Conservation (phyloP, 2,329 filamentous ascomycete species). For the Aureobasidium subglaciale region DNA sequence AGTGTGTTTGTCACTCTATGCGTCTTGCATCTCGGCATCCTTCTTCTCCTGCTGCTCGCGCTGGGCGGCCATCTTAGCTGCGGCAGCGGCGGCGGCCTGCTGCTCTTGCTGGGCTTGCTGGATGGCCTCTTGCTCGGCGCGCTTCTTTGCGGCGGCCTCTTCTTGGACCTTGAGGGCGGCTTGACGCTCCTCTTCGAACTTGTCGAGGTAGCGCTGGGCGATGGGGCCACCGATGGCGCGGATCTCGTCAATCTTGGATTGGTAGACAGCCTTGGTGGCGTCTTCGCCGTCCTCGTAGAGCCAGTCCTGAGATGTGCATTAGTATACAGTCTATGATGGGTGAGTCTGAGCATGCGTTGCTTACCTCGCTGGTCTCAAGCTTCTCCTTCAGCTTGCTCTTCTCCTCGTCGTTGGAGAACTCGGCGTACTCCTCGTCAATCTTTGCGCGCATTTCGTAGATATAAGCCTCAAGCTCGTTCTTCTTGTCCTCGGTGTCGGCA, state of each 20-base stretch:
- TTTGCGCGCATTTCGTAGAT: slow-evolving; percentile 97
- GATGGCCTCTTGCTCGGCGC: slow-evolving; percentile 64
- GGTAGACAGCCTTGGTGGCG: slow-evolving; percentile 84
- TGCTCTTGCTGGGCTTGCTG: slow-evolving; percentile 65
- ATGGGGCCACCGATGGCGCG: slow-evolving; percentile 84
- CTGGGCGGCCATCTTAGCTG: slow-evolving; percentile 39
- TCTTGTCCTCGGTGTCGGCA: slow-evolving; percentile 96
- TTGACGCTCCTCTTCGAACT: slow-evolving; percentile 79
- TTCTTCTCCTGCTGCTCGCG: slow-evolving; percentile 51
- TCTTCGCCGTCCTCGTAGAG: slow-evolving; percentile 96
- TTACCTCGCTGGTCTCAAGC: slow-evolving; percentile 79
- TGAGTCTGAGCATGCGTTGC: neutral
- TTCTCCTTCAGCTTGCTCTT: slow-evolving; percentile 79
- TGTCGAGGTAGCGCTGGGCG: slow-evolving; percentile 90
- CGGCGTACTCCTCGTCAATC: slow-evolving; percentile 83
- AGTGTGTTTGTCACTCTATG: neutral
- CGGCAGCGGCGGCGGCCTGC: slow-evolving; percentile 44
- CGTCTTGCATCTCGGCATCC: slow-evolving; percentile 39
- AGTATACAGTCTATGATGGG: slow-evolving; percentile 10
- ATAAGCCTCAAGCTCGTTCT: slow-evolving; percentile 97
- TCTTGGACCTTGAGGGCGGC: slow-evolving; percentile 62
- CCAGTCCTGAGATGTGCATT: slow-evolving; percentile 67
- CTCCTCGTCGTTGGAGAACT: slow-evolving; percentile 86
- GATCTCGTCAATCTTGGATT: slow-evolving; percentile 94
- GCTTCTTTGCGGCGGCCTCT: slow-evolving; percentile 54